Evolutionary conservation across 2,329 filamentous ascomycete genomes (phyloP), one percentile per base, ranked within the genome.

Genomic region (Aspergillus candidus): DNA sequence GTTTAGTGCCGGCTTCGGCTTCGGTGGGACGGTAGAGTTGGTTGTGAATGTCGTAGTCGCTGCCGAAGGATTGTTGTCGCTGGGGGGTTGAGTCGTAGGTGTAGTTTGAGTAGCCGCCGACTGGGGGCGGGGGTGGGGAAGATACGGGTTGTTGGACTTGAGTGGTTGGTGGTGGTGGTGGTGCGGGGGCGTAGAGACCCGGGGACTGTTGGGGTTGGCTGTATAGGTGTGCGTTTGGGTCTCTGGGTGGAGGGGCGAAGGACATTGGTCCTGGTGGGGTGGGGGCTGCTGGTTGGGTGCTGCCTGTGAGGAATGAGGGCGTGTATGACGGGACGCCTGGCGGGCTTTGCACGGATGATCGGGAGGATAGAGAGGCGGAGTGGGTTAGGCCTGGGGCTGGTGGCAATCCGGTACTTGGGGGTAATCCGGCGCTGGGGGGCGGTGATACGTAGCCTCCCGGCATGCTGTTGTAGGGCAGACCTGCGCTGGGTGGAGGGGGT

Each of bases 21-120:
- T 72, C 67, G 0, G 71, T 72, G 1, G 72, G 72, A 38, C 67
- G 57, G 45, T 74, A 74, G 11, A 73, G 53, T 48, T 74, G 72
- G 33, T 55, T 65, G 52, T 75, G 72, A 8, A 74, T 55, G 47
- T 69, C 65, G 44, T 72, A 73, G 32, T 65, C 64, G 11, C 52
- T 63, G 47, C 41, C 47, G 8, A 27, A 27, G 22, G 22, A 27
- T 27, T 34, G 49, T 49, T 52, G 50, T 17, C 51, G 49, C 15
- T 46, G 52, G 4, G 56, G 58, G 4, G 59, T 48, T 35, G 67
- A 63, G n/a, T 58, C 61, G 51, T 73, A 72, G 11, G 65, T 61
- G 49, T 68, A 72, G 33, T 63, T 62, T 8, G 68, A 66, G 51
- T 71, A 72, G 2, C 69, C 68, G 13, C 63, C 65, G 17, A 65